phyloP scores from a whole-genome alignment of 2,329 filamentous ascomycete species.

The Neopestalotiopsis sp. region DNA sequence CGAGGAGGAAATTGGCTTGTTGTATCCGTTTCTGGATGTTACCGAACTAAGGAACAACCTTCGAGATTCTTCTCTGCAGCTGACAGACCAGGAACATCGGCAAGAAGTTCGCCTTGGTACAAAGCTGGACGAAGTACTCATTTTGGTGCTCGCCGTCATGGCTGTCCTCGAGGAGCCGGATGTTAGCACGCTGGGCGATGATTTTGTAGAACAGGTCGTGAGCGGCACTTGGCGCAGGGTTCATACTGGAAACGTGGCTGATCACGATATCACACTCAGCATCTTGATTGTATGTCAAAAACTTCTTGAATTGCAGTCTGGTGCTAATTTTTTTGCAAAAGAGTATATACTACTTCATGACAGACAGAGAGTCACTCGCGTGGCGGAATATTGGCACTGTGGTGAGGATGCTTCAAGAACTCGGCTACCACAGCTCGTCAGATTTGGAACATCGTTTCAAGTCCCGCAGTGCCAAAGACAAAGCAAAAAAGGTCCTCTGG shows the following conservation, averaged over 20 bases:
- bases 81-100: background rate
- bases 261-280: background rate
- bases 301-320: background rate
- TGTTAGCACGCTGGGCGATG: background rate
- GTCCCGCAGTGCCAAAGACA: background rate
- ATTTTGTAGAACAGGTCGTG: background rate
- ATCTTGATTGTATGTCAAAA: constrained; percentile 7
- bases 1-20: constrained; percentile 13
- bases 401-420: constrained; percentile 12
- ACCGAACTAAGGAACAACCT: constrained; percentile 1
- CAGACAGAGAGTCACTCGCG: constrained; percentile 10
- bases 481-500: constrained; percentile 11
- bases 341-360: constrained; percentile 18
- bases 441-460: constrained; percentile 34
- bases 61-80: background rate
- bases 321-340: background rate
- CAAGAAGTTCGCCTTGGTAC: background rate
- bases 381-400: constrained; percentile 14
- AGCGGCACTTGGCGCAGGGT: background rate
- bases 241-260: background rate
- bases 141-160: constrained; percentile 4
- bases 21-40: constrained; percentile 13
- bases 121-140: constrained; percentile 7
- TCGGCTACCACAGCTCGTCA: constrained; percentile 27
- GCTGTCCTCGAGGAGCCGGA: constrained; percentile 14